Percentiles rank a stretch among this genome's conserved stretches.
These are phyloP conservation scores for Lepidium sativum DNA, from an alignment of 345 rosid genomes.

Conservation along the genomic window DNA sequence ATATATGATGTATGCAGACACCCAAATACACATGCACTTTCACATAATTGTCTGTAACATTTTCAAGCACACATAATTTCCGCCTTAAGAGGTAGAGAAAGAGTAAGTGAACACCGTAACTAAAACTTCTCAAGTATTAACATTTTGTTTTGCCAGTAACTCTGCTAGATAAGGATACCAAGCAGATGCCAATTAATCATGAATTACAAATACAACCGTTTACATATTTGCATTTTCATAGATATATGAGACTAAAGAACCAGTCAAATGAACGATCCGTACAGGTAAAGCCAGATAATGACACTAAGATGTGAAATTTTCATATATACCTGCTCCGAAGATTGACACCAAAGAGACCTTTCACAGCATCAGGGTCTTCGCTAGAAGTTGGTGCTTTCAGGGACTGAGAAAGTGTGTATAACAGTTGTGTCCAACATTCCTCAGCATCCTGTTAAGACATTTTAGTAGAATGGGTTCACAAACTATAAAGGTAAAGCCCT, in stretches of 20 bases:
- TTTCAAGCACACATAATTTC: background rate
- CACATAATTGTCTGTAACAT: background rate
- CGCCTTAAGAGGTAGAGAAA: background rate
- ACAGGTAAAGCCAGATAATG: background rate
- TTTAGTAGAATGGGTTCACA: slow-evolving; percentile 10
- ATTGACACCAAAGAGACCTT: slow-evolving; percentile 74
- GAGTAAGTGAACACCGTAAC: background rate
- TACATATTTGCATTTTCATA: background rate
- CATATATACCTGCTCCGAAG: slow-evolving; percentile 66
- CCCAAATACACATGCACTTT: background rate
- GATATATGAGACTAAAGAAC: background rate
- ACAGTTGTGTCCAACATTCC: slow-evolving; percentile 96
- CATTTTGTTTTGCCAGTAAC: background rate
- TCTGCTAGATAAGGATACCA: background rate
- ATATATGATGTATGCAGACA: background rate
- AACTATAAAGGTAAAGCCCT: background rate
- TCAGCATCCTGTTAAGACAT: slow-evolving; percentile 75
- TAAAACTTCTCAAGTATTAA: background rate
- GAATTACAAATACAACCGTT: background rate
- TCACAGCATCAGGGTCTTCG: slow-evolving; percentile 58
- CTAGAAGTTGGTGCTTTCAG: slow-evolving; percentile 60
- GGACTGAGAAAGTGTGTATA: slow-evolving; percentile 88
- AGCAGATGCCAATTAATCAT: background rate
- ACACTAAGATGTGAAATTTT: background rate
- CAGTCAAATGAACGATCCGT: background rate